A percentile compares a stretch with the other conserved stretches of the same genome.
Evolutionary conservation across 1,284 basidiomycete species (phyloP).

Genomic region (Cutaneotrichosporon spelunceum): DNA sequence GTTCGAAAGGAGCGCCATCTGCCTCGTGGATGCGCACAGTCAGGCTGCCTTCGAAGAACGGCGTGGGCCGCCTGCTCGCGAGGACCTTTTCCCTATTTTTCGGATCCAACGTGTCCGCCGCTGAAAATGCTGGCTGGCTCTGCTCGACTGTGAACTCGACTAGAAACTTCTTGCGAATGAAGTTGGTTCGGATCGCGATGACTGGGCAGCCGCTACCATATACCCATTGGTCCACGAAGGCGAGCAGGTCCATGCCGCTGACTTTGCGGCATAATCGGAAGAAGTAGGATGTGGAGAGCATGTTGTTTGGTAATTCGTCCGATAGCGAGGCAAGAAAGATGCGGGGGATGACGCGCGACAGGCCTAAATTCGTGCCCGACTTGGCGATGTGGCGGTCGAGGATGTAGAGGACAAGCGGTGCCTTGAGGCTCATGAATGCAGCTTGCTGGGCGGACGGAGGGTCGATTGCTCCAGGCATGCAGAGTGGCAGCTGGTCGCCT

Average conservation of each 20-base stretch:
- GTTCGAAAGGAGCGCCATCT: constrained; percentile 98
- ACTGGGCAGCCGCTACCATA: constrained; percentile 94
- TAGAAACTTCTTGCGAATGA: constrained; percentile 97
- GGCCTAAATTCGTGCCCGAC: constrained; percentile 88
- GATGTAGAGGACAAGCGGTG: constrained; percentile 91
- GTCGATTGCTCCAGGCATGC: constrained; percentile 75
- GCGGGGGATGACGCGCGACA: constrained; percentile 92
- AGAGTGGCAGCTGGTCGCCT: constrained; percentile 87
- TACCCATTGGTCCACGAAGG: constrained; percentile 97
- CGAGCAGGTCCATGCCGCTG: constrained; percentile 80
- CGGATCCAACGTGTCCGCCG: constrained; percentile 18
- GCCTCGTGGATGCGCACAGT: constrained; percentile 98
- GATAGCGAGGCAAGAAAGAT: constrained; percentile 91
- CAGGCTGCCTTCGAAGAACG: constrained; percentile 88
- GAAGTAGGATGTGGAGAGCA: constrained; percentile 85
- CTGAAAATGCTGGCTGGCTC: constrained; percentile 65
- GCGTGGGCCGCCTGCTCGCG: constrained; percentile 71
- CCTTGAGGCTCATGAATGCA: constrained; percentile 90
- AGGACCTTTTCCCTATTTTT: constrained; percentile 48
- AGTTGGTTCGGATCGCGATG: constrained; percentile 83
- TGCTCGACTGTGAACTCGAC: constrained; percentile 95
- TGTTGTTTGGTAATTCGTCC: constrained; percentile 81
- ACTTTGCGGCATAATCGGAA: constrained; percentile 90
- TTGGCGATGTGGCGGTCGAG: constrained; percentile 90
- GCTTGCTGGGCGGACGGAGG: constrained; percentile 73